Conservation (phyloP, 2,329 filamentous ascomycete genomes). For the Lizonia empirigonia region DNA sequence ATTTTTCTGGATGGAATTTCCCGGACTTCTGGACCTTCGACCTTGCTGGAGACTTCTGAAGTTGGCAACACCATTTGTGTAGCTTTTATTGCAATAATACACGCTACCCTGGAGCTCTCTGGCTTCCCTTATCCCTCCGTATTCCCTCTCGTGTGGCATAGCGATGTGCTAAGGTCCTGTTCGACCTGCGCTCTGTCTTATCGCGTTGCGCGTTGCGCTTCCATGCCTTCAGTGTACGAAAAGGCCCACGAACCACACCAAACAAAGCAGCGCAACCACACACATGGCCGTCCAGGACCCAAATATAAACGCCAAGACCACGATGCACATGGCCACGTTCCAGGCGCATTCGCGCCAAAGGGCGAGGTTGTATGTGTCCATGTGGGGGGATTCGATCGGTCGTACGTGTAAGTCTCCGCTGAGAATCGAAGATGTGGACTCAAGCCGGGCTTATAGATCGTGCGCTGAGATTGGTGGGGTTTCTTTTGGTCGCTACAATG, state of each 20-base stretch:
- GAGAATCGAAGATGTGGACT: no score
- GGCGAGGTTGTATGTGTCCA: background rate
- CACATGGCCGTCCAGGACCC: background rate
- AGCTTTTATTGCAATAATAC: background rate
- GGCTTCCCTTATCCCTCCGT: background rate
- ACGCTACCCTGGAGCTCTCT: background rate
- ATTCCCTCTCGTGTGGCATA: background rate
- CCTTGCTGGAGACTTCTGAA: slow-evolving; percentile 36
- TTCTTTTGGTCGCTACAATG: no score
- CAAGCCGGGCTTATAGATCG: no score
- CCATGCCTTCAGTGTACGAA: background rate
- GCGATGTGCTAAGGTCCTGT: background rate
- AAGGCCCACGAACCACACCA: background rate
- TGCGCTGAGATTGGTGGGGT: no score
- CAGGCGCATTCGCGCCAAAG: background rate
- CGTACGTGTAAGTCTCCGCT: no score
- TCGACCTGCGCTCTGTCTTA: background rate
- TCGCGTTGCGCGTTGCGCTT: background rate
- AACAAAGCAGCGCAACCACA: background rate
- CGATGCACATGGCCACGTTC: background rate
- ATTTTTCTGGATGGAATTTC: slow-evolving; percentile 40
- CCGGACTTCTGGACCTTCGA: slow-evolving; percentile 47
- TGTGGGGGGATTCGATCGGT: background rate
- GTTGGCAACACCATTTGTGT: background rate
- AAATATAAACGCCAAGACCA: background rate